Base-by-base conservation (phyloP, 2,329 filamentous ascomycete species). In the Stylonectria norvegica region DNA sequence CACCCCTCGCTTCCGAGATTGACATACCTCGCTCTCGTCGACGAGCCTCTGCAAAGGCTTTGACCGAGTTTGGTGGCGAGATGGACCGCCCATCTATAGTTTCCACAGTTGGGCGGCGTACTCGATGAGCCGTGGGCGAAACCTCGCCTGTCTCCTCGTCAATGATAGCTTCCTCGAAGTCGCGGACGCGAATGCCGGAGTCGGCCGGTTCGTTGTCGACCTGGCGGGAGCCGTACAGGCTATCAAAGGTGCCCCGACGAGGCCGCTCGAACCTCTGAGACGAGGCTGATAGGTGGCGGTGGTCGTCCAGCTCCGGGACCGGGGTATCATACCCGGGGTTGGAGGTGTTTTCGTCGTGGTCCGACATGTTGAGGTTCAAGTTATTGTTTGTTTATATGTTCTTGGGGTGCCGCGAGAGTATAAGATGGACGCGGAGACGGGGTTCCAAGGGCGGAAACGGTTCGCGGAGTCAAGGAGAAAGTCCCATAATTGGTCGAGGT, bases 31-130 rank as follows among this genome's bases (percentile, higher is more conserved):
- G 85, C 60, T 91, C 87, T 43, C 90, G 84, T 43, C 89, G 86
- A 36, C 89, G 85, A 40, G 88, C 87, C 57, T 93, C 87, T 14
- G 93, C 93, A 65, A 98, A 98, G 4, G 93, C 93, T 64, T 97
- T 95, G 36, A 98, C 89, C 0, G 93, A 98, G 64, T 96, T 98
- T 6, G 93, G 93, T 9, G 91, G 91, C 5, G 93, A 97, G 2
- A 79, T 71, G 1, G 87, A 89, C 40, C 88, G 78, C 34, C 78
- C 79, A 16, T 78, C 75, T 32, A 72, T 64, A 2, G 78, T 78
- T 20, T 74, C 75, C 38, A 84, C 69, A 36, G 77, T 77, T 41
- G 75, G 71, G 41, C 78, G 75, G 12, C 79, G 77, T 42, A 67
- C 69, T 25, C 68, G 73, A 5, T 67, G 63, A 20, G 59, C 51